Conservation (phyloP, 2,329 filamentous ascomycete species). For the Aspergillus sojae region DNA sequence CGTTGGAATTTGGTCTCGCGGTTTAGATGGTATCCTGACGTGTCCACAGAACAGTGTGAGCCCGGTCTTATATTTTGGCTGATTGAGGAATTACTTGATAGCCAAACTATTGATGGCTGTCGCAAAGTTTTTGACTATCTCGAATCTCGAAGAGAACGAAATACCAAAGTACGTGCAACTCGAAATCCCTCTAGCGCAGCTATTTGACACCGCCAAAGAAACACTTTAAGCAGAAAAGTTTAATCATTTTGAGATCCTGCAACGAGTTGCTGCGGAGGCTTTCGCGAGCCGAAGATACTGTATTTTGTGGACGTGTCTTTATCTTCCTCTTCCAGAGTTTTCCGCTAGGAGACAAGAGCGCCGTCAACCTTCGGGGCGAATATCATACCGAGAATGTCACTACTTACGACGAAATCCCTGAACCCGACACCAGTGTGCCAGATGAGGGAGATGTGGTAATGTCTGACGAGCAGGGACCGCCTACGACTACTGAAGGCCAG, state of each 20-base stretch:
- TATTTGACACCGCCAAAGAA: conserved; percentile 44
- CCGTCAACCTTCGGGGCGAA: conserved; percentile 92
- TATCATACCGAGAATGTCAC: conserved; percentile 96
- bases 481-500: conserved; percentile 36
- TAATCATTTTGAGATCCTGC: conserved; percentile 89
- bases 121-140: conserved; percentile 91
- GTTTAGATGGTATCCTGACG: conserved; percentile 24
- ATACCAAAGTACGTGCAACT: conserved; percentile 66
- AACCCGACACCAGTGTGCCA: conserved; percentile 36
- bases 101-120: conserved; percentile 90
- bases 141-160: conserved; percentile 86
- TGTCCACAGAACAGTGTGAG: conserved; percentile 60
- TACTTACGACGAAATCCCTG: conserved; percentile 67
- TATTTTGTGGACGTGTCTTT: conserved; percentile 95
- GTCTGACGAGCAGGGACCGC: conserved; percentile 41
- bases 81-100: conserved; percentile 92
- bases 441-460: conserved; percentile 71
- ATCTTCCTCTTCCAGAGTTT: conserved; percentile 99
- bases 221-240: conserved; percentile 78
- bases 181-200: neutral
- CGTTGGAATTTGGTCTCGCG: conserved; percentile 37
- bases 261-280: conserved; percentile 92
- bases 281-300: conserved; percentile 94
- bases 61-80: conserved; percentile 84
- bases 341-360: conserved; percentile 92